These are phyloP conservation scores for Colletotrichum tanaceti DNA, from an alignment of 2,329 filamentous ascomycete species.

Conservation along the genomic window DNA sequence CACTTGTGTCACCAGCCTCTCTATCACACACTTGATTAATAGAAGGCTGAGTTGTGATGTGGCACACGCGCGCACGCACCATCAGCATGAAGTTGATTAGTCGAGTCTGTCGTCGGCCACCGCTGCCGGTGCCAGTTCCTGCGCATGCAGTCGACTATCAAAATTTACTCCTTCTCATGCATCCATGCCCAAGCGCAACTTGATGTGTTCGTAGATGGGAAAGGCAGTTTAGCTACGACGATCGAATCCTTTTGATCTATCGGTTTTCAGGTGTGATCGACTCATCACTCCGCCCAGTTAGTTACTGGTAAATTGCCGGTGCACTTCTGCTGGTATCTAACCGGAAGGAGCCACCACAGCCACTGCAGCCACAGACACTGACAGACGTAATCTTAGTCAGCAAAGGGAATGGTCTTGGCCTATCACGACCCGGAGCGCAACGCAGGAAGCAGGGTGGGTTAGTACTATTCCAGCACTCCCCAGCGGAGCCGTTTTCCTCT, in stretches of 20 bases:
- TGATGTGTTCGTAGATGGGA: not conserved
- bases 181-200: constrained; percentile 12
- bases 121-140: constrained; percentile 32
- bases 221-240: constrained; percentile 13
- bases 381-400: too few relatives aligned
- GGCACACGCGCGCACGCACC: constrained; percentile 30
- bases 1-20: constrained; percentile 30
- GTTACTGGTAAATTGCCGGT: too few relatives aligned
- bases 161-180: constrained; percentile 34
- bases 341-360: too few relatives aligned
- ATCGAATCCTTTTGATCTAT: constrained; percentile 2
- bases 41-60: constrained; percentile 39
- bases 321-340: too few relatives aligned
- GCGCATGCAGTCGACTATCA: constrained; percentile 21
- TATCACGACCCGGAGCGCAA: too few relatives aligned
- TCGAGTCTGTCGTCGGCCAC: constrained; percentile 31
- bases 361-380: too few relatives aligned
- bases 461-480: too few relatives aligned
- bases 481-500: too few relatives aligned
- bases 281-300: constrained; percentile 7
- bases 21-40: not conserved
- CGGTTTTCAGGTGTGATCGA: constrained; percentile 20
- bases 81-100: constrained; percentile 37
- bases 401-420: too few relatives aligned
- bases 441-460: too few relatives aligned